Percentiles rank a stretch among this genome's conserved stretches.
phyloP scores from a whole-genome alignment of 805 yeast species.

The Clavispora vitiphila region DNA sequence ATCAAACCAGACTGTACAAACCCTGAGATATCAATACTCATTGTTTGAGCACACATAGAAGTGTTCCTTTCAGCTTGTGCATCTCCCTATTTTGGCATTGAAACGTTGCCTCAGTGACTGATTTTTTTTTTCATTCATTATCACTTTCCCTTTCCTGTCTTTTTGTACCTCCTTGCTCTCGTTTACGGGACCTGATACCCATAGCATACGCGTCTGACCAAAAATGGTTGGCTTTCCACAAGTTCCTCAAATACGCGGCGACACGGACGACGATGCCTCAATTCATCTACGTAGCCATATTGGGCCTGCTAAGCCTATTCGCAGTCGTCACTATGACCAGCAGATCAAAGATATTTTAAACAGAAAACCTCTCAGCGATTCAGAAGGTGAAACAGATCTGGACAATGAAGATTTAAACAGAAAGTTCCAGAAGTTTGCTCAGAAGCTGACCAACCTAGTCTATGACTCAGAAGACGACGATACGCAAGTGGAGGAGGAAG shows the following conservation, averaged over 20 bases:
- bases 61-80: not conserved
- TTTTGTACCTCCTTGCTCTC: too few species aligned
- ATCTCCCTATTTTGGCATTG: not conserved
- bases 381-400: conserved; percentile 6
- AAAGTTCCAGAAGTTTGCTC: conserved; percentile 15
- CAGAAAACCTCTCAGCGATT: not conserved
- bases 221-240: conserved; percentile 25
- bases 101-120: too few species aligned
- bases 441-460: conserved; percentile 3
- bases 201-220: not conserved
- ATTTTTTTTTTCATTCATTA: too few species aligned
- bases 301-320: conserved; percentile 35
- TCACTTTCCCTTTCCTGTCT: too few species aligned
- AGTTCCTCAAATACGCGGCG: conserved; percentile 34
- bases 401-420: conserved; percentile 11
- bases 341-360: conserved; percentile 9
- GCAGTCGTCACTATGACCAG: conserved; percentile 9
- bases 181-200: not conserved
- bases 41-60: not conserved
- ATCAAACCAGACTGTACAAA: not conserved
- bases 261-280: conserved; percentile 40
- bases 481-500: conserved; percentile 9
- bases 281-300: conserved; percentile 33
- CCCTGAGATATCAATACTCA: not conserved
- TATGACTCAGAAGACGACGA: conserved; percentile 6